Percentiles rank a stretch among this genome's conserved stretches.
Conservation (phyloP, 305 asterid genomes). For the Andrographis paniculata region DNA sequence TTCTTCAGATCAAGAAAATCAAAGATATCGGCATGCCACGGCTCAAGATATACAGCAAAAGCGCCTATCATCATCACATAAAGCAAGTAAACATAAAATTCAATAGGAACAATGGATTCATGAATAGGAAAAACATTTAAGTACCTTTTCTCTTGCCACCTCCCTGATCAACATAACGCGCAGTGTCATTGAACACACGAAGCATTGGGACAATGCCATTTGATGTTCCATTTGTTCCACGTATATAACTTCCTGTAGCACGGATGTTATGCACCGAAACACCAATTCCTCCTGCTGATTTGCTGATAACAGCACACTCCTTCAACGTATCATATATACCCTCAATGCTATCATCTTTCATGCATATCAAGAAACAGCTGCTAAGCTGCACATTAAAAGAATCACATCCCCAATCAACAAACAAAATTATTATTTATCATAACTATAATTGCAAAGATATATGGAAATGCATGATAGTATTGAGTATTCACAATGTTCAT, state of each 20-base stretch:
- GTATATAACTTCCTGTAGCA: conserved; percentile 90
- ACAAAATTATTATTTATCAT: background rate
- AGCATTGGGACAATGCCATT: conserved; percentile 98
- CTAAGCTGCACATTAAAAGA: conserved; percentile 47
- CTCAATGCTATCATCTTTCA: conserved; percentile 97
- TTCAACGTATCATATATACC: conserved; percentile 90
- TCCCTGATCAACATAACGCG: conserved; percentile 94
- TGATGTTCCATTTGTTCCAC: conserved; percentile 95
- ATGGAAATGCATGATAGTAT: background rate
- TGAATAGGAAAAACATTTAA: conserved; percentile 4
- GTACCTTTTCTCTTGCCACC: conserved; percentile 98
- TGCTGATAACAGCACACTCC: conserved; percentile 98
- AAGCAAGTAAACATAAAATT: background rate
- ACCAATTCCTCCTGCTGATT: conserved; percentile 99
- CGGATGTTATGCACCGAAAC: conserved; percentile 89
- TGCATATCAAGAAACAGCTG: conserved; percentile 92
- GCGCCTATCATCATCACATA: conserved; percentile 52
- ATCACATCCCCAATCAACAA: background rate
- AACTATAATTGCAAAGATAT: background rate
- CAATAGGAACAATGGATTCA: conserved; percentile 5
- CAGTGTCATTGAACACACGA: conserved; percentile 90
- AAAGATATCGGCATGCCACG: conserved; percentile 93
- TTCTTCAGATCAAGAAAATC: conserved; percentile 87
- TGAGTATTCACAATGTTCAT: conserved; percentile 15
- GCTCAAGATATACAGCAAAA: conserved; percentile 94